Percentiles rank a stretch among this genome's conserved stretches.
Conservation (phyloP, 371 early-diverging fungal genomes). For the Amoeboaphelidium occidentale region DNA sequence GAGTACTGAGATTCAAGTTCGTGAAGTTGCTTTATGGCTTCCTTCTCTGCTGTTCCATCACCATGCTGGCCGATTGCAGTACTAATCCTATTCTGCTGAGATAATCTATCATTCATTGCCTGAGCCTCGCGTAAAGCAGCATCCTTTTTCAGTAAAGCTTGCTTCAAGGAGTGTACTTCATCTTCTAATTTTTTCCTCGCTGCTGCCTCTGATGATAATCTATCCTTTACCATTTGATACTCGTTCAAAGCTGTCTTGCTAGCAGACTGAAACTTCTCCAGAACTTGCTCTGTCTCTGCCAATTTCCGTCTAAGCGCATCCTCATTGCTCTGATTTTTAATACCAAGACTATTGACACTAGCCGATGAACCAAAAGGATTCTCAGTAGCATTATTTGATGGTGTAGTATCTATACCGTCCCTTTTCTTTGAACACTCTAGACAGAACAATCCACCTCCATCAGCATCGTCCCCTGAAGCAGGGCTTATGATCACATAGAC, state of each 20-base stretch:
- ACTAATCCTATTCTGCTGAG: no score
- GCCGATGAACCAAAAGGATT: neutral
- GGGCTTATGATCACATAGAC: conserved; percentile 52
- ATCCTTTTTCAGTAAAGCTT: no score
- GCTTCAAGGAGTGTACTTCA: no score
- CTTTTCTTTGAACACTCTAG: neutral
- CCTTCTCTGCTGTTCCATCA: no score
- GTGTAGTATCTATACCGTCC: neutral
- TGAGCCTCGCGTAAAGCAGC: no score
- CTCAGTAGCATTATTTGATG: neutral
- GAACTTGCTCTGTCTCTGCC: conserved; percentile 4
- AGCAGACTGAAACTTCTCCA: conserved; percentile 6
- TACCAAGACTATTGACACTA: conserved; percentile 1
- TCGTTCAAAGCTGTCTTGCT: neutral
- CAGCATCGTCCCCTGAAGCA: no score
- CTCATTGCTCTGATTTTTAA: conserved; percentile 4
- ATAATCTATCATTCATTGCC: no score
- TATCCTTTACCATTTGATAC: neutral
- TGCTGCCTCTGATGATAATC: neutral
- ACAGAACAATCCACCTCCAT: neutral
- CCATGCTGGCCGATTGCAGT: no score
- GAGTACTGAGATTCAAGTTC: no score
- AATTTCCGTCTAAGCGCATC: conserved; percentile 5
- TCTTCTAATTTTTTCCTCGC: neutral
- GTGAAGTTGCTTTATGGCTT: no score